phyloP scores from a whole-genome alignment of 2,329 filamentous ascomycete genomes.

The Pestalotiopsis sp. region DNA sequence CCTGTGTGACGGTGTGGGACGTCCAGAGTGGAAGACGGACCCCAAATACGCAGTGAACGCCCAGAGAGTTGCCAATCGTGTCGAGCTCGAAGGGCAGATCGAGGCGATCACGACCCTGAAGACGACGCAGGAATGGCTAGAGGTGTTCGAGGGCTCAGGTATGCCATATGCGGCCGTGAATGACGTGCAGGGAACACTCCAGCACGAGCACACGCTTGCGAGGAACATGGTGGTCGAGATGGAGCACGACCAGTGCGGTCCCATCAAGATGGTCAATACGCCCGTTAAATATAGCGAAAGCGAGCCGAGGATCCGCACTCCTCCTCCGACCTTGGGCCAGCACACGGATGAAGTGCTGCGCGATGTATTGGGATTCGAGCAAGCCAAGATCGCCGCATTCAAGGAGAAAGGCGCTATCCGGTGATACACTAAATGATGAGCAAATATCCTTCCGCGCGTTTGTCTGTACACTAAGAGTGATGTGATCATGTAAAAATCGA shows the following conservation, averaged over 20 bases:
- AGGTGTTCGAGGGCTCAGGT: slow-evolving; percentile 83
- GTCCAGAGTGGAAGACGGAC: slow-evolving; percentile 63
- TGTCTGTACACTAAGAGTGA: neutral
- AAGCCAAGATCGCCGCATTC: slow-evolving; percentile 62
- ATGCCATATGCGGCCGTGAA: slow-evolving; percentile 96
- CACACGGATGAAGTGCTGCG: slow-evolving; percentile 80
- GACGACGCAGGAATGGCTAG: slow-evolving; percentile 87
- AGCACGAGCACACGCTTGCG: slow-evolving; percentile 82
- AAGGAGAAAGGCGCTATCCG: slow-evolving; percentile 69
- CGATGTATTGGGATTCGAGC: slow-evolving; percentile 63
- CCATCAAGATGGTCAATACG: slow-evolving; percentile 88
- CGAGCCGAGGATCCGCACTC: slow-evolving; percentile 72
- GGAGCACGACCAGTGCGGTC: slow-evolving; percentile 80
- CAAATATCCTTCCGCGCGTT: neutral
- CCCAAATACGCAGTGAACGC: slow-evolving; percentile 64
- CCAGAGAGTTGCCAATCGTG: slow-evolving; percentile 70
- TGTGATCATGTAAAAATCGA: neutral
- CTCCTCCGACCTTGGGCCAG: slow-evolving; percentile 84
- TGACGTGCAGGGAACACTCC: slow-evolving; percentile 82
- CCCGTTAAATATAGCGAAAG: slow-evolving; percentile 93
- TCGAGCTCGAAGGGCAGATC: slow-evolving; percentile 76
- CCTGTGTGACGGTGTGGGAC: slow-evolving; percentile 62
- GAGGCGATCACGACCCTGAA: slow-evolving; percentile 74
- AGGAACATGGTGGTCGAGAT: slow-evolving; percentile 89
- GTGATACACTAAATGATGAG: slow-evolving; percentile 29